Percentiles rank a stretch among this genome's conserved stretches.
These are phyloP conservation scores for Trypanosoma conorhini DNA, from an alignment of 208 protist species.

Conservation along the genomic window DNA sequence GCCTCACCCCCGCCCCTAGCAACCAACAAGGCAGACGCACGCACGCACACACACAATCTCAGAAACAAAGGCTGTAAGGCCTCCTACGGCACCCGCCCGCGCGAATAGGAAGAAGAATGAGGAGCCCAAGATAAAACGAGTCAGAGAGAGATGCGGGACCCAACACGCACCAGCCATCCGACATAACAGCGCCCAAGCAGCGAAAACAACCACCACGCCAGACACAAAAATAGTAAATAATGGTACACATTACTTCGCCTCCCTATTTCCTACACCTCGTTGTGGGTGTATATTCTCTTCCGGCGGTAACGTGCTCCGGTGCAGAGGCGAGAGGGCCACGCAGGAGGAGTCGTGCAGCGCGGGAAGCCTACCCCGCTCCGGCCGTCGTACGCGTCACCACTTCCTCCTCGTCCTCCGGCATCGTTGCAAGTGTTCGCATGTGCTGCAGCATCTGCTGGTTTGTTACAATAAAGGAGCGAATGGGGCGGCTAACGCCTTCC, in stretches of 20 bases:
- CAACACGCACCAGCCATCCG: background rate
- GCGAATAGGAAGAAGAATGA: background rate
- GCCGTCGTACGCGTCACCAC: background rate
- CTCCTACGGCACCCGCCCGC: background rate
- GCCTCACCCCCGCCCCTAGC: background rate
- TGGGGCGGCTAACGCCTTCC: slow-evolving; percentile 19
- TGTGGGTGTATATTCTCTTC: background rate
- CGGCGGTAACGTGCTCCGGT: background rate
- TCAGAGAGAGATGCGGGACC: background rate
- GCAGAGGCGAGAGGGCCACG: background rate
- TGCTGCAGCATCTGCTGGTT: slow-evolving; percentile 82
- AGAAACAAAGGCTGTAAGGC: background rate
- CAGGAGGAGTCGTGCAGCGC: background rate
- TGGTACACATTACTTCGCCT: slow-evolving; percentile 6
- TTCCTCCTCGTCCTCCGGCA: slow-evolving; percentile 19
- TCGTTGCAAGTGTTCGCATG: slow-evolving; percentile 71
- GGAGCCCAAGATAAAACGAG: background rate
- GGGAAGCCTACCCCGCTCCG: background rate
- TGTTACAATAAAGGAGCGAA: slow-evolving; percentile 61
- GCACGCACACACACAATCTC: too few species aligned
- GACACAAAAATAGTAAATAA: slow-evolving; percentile 12
- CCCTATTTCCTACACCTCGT: background rate
- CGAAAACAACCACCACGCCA: background rate
- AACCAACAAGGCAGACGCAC: background rate
- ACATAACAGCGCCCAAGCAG: background rate